Evolutionary conservation across 169 alveolate genomes (phyloP), one percentile per base, ranked within the genome.

Genomic region (Theileria orientalis): DNA sequence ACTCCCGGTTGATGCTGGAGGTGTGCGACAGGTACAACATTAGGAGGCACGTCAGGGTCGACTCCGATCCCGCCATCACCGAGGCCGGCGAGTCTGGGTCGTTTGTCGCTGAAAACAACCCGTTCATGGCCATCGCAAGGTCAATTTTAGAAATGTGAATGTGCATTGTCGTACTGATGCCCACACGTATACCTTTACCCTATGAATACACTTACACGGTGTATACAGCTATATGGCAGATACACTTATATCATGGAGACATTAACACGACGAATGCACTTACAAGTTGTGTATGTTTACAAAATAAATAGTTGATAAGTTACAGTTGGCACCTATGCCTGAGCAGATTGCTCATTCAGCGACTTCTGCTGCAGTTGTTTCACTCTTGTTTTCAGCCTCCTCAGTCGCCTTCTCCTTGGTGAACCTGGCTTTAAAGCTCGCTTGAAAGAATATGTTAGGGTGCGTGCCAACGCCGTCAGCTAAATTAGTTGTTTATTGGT

Each of bases 401-500:
- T 37, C 16, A 9, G 5, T 37, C 9, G 44, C 44, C 37, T 49
- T 51, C n/a, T 49, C 32, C 56, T 68, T 49, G 37, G 19, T 3
- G 35, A 68, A 68, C 56, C 29, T 46, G 19, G 83, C 83, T 84
- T 85, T 85, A 82, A 87, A 73, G 47, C 92, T 85, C 44, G 84
- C 92, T 44, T 77, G 86, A 76, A 83, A 94, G 71, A 86, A 94
- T 14, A 90, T 74, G 78, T 94, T 94, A 16, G 97, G 97, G 83
- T 93, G 96, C 29, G 90, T 92, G 19, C 97, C 97, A 7, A 94
- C 94, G 62, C 96, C 97, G 27, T 94, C 97, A n/a, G 91, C 92
- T 46, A 77, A 46, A 19, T 32, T 54, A 32, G 23, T 9, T 14
- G n/a, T 2, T 63, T 63, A 37, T 37, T 37, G 44, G 5, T 37